Conservation (phyloP, 1,284 basidiomycete genomes). For the Tylopilus sp. region DNA sequence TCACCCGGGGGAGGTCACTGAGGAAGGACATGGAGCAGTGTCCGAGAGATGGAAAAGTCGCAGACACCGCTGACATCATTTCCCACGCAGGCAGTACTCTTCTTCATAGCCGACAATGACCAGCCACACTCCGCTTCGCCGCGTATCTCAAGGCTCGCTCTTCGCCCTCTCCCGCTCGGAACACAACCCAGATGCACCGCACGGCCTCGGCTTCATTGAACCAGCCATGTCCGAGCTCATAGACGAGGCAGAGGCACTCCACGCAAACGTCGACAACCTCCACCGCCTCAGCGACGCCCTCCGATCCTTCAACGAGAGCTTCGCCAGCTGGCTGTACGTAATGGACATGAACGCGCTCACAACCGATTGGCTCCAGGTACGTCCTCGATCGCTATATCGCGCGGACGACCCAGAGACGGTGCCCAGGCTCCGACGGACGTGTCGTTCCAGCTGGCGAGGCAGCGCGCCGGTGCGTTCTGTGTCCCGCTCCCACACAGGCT, state of each 20-base stretch:
- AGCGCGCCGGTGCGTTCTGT: conserved; percentile 52
- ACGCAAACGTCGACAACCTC: conserved; percentile 72
- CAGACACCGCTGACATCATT: conserved; percentile 11
- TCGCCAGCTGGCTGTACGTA: conserved; percentile 87
- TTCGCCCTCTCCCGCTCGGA: conserved; percentile 77
- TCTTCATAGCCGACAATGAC: no score
- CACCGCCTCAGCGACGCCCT: conserved; percentile 72
- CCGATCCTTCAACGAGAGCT: conserved; percentile 87
- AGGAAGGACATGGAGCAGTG: no score
- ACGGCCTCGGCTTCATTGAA: conserved; percentile 83
- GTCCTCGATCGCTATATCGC: conserved; percentile 16
- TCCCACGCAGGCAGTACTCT: no score
- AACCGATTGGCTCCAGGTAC: conserved; percentile 85
- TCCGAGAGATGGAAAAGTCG: no score
- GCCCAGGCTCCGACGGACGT: conserved; percentile 58
- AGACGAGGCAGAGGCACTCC: conserved; percentile 82
- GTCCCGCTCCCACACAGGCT: not conserved
- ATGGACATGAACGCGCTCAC: conserved; percentile 95
- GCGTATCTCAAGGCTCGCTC: conserved; percentile 89
- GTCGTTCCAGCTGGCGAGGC: conserved; percentile 57
- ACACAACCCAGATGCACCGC: conserved; percentile 66
- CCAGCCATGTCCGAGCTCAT: conserved; percentile 82
- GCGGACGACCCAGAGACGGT: no score
- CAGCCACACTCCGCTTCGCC: conserved; percentile 82
- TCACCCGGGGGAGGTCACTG: not conserved